These are phyloP conservation scores for Fusarium phyllophilum DNA, from an alignment of 2,329 filamentous ascomycete genomes.

Conservation along the genomic window DNA sequence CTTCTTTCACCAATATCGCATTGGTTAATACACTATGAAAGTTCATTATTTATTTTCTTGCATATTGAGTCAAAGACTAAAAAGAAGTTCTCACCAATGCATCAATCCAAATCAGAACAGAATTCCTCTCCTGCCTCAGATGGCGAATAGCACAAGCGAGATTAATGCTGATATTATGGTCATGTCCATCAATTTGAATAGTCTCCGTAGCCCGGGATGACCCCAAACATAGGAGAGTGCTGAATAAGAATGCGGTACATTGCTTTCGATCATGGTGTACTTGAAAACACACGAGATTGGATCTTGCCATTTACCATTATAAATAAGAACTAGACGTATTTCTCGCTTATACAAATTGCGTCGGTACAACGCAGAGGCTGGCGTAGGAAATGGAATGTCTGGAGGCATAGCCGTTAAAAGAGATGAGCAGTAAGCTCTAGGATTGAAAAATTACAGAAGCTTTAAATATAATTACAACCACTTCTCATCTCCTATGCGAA, in stretches of 20 bases:
- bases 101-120: background rate
- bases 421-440: background rate
- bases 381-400: background rate
- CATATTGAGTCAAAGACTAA: background rate
- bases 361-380: accelerated
- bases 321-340: background rate
- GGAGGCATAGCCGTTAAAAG: background rate
- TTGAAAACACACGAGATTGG: background rate
- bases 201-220: background rate
- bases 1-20: background rate
- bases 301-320: background rate
- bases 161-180: background rate
- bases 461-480: background rate
- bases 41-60: accelerated
- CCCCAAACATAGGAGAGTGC: background rate
- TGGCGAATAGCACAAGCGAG: background rate
- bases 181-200: background rate
- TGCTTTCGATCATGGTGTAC: background rate
- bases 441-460: background rate
- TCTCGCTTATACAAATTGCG: background rate
- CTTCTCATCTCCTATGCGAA: background rate
- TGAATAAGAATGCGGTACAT: background rate
- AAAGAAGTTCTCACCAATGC: background rate
- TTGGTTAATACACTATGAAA: background rate
- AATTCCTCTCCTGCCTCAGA: background rate